phyloP scores from a whole-genome alignment of 2,329 filamentous ascomycete species.

The Botryosphaeria dothidea region DNA sequence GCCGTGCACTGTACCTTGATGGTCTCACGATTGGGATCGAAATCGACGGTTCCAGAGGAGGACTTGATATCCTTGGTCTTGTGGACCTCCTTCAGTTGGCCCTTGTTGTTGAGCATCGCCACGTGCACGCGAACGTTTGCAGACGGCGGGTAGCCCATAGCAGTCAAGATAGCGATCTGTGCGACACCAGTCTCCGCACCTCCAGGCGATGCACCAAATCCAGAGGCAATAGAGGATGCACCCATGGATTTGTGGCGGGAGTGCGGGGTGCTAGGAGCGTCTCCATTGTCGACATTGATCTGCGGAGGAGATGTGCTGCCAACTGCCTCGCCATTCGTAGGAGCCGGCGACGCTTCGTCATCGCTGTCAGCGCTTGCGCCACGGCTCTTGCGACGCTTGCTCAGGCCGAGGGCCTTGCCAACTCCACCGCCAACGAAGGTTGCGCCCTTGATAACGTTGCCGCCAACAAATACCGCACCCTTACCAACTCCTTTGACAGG shows the following conservation, averaged over 20 bases:
- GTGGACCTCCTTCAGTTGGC: slow-evolving; percentile 70
- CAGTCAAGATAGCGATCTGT: slow-evolving; percentile 76
- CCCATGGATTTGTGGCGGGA: slow-evolving; percentile 37
- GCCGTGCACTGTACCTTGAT: slow-evolving; percentile 78
- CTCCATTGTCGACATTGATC: slow-evolving; percentile 33
- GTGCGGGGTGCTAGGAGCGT: slow-evolving; percentile 27
- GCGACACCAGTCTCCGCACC: slow-evolving; percentile 70
- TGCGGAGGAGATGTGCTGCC: slow-evolving; percentile 27
- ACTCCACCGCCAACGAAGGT: slow-evolving; percentile 88
- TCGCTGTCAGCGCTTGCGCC: slow-evolving; percentile 43
- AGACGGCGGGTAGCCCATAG: slow-evolving; percentile 72
- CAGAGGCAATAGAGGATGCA: slow-evolving; percentile 42
- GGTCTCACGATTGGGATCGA: slow-evolving; percentile 64
- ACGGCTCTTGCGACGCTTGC: slow-evolving; percentile 62
- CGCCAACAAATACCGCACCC: slow-evolving; percentile 70
- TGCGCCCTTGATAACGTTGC: slow-evolving; percentile 83
- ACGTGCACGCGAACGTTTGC: slow-evolving; percentile 79
- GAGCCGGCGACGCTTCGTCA: slow-evolving; percentile 42
- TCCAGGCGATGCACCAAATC: slow-evolving; percentile 44
- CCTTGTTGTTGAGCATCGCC: slow-evolving; percentile 47
- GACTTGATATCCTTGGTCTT: slow-evolving; percentile 92
- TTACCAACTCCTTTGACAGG: slow-evolving; percentile 91
- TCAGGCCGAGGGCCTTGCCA: slow-evolving; percentile 42
- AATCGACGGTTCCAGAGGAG: slow-evolving; percentile 60
- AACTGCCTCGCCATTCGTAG: slow-evolving; percentile 30